Evolutionary conservation across 2,329 filamentous ascomycete species (phyloP), one percentile per base, ranked within the genome.

Genomic region (Exophiala calicioides): DNA sequence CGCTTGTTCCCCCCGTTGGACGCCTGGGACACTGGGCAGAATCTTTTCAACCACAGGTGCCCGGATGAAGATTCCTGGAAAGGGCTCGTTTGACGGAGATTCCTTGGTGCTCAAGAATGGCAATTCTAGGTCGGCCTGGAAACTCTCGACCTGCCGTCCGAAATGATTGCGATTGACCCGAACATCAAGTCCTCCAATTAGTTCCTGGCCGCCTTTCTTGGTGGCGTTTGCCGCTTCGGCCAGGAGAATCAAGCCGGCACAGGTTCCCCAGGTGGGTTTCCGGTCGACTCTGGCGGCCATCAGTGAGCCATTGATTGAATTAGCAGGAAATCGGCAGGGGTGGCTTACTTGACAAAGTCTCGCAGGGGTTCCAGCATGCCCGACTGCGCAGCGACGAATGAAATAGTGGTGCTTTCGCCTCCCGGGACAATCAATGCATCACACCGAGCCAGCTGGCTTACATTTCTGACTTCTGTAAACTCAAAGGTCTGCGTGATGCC

Each of bases 161-260:
- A 96, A 98, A 67, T 96, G 89, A 63, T 97, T 98, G 35, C 93
- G 80, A 63, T 94, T 90, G 23, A 97, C 90, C 34, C 88, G 78
- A 26, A 98, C 90, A 62, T 90, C 85, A 27, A 98, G 77, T 2
- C 93, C 93, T 10, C 93, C 93, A 53, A 98, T 89, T 43, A 97
- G 78, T 50, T 95, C 89, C 67, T 97, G 93, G 0, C 91, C 91
- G 32, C 89, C 90, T 61, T 86, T 84, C 66, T 96, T 97, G 27
- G 88, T 90, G 53, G 85, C 81, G 65, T 91, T 95, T 38, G 90
- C 91, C 48, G 86, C 83, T 62, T 95, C 87, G 2, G 90, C 86
- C 38, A 98, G 82, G 37, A 97, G 74, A 58, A 98, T 96, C 47
- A 97, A 78, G 7, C 93, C 93, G 9, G 93, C 93, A 66, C 93